A percentile compares a stretch with the other conserved stretches of the same genome.
Evolutionary conservation across 1,284 basidiomycete genomes (phyloP).

Genomic region (Anthracocystis setariae): DNA sequence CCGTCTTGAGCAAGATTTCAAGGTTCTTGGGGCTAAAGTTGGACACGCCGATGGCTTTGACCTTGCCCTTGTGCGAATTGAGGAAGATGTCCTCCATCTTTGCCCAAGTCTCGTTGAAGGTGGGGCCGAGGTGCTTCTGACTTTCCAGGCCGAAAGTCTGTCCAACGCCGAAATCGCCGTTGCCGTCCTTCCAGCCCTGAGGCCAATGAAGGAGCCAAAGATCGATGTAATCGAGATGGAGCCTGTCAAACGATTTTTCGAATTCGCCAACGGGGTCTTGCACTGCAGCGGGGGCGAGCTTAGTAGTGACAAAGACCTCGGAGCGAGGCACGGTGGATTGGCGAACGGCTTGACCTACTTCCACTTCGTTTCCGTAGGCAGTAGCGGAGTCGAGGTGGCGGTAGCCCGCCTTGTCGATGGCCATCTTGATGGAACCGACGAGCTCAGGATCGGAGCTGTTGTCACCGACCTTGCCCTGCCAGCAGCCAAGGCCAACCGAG

Average conservation of each 20-base stretch:
- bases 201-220: conserved; percentile 62
- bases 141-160: conserved; percentile 19
- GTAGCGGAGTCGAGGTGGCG: conserved; percentile 57
- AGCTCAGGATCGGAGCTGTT: conserved; percentile 31
- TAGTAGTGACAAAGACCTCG: conserved; percentile 85
- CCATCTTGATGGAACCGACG: conserved; percentile 18
- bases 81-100: conserved; percentile 60
- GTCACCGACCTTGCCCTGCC: conserved; percentile 52
- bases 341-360: conserved; percentile 81
- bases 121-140: conserved; percentile 43
- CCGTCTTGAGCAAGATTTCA: conserved; percentile 46
- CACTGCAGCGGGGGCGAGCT: conserved; percentile 74
- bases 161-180: conserved; percentile 12
- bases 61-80: conserved; percentile 56
- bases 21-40: conserved; percentile 57
- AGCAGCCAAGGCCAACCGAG: conserved; percentile 57
- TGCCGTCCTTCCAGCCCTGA: conserved; percentile 17
- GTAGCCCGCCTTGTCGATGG: conserved; percentile 51
- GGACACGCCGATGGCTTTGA: conserved; percentile 73
- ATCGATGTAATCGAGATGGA: conserved; percentile 77
- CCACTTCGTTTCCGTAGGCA: conserved; percentile 77
- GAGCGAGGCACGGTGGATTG: conserved; percentile 78
- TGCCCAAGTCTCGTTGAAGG: conserved; percentile 57
- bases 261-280: conserved; percentile 70
- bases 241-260: conserved; percentile 77